phyloP scores from a whole-genome alignment of 345 rosid species.

The Gossypium raimondii region DNA sequence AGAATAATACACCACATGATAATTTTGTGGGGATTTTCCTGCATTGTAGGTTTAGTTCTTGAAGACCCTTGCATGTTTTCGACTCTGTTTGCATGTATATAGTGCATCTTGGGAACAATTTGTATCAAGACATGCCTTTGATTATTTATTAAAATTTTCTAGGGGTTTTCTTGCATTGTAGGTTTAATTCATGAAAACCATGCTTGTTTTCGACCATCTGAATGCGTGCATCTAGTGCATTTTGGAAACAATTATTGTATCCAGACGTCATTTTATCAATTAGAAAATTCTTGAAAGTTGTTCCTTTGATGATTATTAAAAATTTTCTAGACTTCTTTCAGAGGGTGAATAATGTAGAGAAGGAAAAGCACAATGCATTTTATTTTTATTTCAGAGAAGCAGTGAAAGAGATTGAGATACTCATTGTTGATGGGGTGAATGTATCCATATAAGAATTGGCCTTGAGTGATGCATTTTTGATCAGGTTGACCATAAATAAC shows the following conservation, averaged over 20 bases:
- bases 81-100: neutral
- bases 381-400: neutral
- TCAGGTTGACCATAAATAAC: neutral
- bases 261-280: neutral
- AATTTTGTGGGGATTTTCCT: neutral
- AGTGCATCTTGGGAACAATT: neutral
- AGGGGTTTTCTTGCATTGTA: neutral
- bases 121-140: neutral
- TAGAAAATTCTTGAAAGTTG: neutral
- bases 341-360: neutral
- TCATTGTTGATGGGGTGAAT: neutral
- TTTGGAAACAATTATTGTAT: neutral
- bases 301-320: neutral
- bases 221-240: neutral
- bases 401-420: neutral
- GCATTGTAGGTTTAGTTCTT: neutral
- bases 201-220: neutral
- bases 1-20: neutral
- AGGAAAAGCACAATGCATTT: neutral
- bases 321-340: neutral
- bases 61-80: neutral
- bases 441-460: neutral
- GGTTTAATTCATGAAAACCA: neutral
- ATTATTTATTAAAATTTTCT: neutral
- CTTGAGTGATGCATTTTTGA: neutral